These are phyloP conservation scores for Hyaloscypha variabilis DNA, from an alignment of 495 filamentous ascomycete species.

Conservation along the genomic window DNA sequence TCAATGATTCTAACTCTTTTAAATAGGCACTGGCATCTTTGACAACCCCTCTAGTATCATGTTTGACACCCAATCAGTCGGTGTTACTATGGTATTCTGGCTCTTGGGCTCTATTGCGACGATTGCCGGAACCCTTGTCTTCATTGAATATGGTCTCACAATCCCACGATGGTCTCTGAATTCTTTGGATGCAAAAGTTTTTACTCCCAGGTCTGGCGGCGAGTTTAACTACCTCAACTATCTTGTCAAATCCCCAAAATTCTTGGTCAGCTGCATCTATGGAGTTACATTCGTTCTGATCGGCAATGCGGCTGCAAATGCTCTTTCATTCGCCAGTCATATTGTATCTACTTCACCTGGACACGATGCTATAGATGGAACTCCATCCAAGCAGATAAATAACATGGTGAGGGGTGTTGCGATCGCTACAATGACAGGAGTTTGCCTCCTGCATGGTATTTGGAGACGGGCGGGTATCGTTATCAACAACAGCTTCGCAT, in stretches of 20 bases:
- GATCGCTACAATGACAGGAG: slow-evolving; percentile 38
- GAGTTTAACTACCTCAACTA: not conserved
- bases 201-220: no score
- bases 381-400: slow-evolving; percentile 12
- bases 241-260: slow-evolving; percentile 11
- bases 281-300: slow-evolving; percentile 52
- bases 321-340: slow-evolving; percentile 42
- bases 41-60: no score
- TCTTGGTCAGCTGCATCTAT: slow-evolving; percentile 46
- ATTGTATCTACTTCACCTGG: slow-evolving; percentile 27
- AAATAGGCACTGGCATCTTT: no score
- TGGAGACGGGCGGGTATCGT: slow-evolving; percentile 52
- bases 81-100: no score
- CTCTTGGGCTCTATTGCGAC: no score
- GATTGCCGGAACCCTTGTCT: no score
- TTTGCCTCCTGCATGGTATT: slow-evolving; percentile 48
- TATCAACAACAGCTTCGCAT: slow-evolving; percentile 52
- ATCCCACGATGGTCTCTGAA: no score
- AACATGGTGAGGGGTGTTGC: slow-evolving; percentile 43
- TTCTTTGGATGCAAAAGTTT: no score
- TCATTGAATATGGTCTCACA: no score
- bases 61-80: no score
- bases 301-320: slow-evolving; percentile 52
- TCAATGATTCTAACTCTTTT: no score
- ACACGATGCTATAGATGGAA: slow-evolving; percentile 28